Percentiles rank a stretch among this genome's conserved stretches.
Conservation (phyloP, 2,329 filamentous ascomycete genomes). For the Talaromyces sp. region DNA sequence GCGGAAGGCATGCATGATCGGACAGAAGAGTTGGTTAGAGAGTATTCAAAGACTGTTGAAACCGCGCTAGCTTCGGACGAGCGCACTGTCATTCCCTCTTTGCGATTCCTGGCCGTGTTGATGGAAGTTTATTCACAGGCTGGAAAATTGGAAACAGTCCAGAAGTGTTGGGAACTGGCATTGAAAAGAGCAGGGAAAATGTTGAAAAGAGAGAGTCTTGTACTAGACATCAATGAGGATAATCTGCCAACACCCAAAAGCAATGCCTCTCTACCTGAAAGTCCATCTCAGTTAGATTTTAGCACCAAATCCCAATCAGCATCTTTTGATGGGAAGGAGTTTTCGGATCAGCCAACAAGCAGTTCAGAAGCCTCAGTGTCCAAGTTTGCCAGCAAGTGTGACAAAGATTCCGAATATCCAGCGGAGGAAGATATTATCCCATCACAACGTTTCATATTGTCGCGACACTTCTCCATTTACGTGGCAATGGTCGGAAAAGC, state of each 20-base stretch:
- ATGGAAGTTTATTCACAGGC: conserved; percentile 65
- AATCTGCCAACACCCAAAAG: neutral
- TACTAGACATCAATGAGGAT: neutral
- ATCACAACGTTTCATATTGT: conserved; percentile 49
- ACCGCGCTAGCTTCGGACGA: conserved; percentile 28
- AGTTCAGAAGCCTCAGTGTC: neutral
- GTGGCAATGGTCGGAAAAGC: conserved; percentile 52
- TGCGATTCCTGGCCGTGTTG: conserved; percentile 59
- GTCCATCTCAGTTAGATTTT: neutral
- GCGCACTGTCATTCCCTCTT: conserved; percentile 34
- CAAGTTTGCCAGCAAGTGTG: neutral
- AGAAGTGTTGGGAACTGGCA: conserved; percentile 63
- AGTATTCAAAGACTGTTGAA: conserved; percentile 37
- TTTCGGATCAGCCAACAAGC: neutral
- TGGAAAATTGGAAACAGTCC: conserved; percentile 58
- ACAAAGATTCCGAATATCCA: neutral
- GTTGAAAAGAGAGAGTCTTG: neutral
- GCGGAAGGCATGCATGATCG: conserved; percentile 44
- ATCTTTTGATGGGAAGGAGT: neutral
- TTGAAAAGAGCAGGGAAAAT: conserved; percentile 32
- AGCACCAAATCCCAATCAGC: neutral
- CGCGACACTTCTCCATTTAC: conserved; percentile 49
- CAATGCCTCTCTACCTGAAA: neutral
- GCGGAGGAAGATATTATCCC: conserved; percentile 24
- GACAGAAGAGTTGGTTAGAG: conserved; percentile 55